These are phyloP conservation scores for Xylariaceae sp. DNA, from an alignment of 2,329 filamentous ascomycete genomes.

Conservation along the genomic window DNA sequence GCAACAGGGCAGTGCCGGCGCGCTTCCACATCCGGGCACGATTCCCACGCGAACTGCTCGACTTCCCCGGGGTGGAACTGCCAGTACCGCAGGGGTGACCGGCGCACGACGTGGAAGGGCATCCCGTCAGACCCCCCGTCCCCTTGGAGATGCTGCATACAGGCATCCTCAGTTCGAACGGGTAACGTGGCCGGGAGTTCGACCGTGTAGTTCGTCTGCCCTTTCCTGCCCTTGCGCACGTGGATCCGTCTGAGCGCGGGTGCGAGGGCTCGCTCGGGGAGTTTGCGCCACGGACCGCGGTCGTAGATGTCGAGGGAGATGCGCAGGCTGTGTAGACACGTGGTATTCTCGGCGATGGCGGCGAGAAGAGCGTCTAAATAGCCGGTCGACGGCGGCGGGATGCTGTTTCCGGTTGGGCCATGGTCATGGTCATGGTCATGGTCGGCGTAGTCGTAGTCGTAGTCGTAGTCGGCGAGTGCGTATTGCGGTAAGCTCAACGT, in stretches of 20 bases:
- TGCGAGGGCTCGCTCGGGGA: slow-evolving; percentile 25
- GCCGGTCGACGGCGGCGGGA: neutral
- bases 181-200: slow-evolving; percentile 28
- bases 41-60: slow-evolving; percentile 29
- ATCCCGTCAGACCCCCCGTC: neutral
- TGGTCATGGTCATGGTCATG: neutral
- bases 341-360: slow-evolving; percentile 15
- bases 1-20: slow-evolving; percentile 25
- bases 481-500: slow-evolving; percentile 26
- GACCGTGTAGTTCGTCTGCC: slow-evolving; percentile 22
- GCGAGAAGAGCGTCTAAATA: slow-evolving; percentile 14
- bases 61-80: slow-evolving; percentile 29
- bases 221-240: slow-evolving; percentile 14
- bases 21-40: slow-evolving; percentile 16
- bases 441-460: too few relatives aligned
- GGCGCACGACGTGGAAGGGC: slow-evolving; percentile 24
- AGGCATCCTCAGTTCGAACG: slow-evolving; percentile 20
- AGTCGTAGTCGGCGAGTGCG: neutral
- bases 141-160: slow-evolving; percentile 20
- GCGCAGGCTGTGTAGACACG: slow-evolving; percentile 26
- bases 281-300: slow-evolving; percentile 28
- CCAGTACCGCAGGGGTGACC: slow-evolving; percentile 29
- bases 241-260: slow-evolving; percentile 19
- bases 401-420: neutral
- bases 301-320: slow-evolving; percentile 30